A percentile compares a stretch with the other conserved stretches of the same genome.
Conservation (phyloP, 345 rosid genomes). For the rapeseed (Brassica napus) region Da-Ae NC_063439.1:28333001-28333500, state of each 20-base stretch:
- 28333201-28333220: neutral
- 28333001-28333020: neutral
- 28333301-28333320: neutral
- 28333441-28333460: neutral
- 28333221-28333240: neutral
- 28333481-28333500: slow-evolving; percentile 31
- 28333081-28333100: neutral
- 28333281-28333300: neutral
- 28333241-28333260: neutral
- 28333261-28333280: neutral
- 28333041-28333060: neutral
- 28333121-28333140: neutral
- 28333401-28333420: neutral
- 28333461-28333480: neutral
- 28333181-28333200: neutral
- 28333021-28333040: slow-evolving; percentile 10
- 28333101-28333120: slow-evolving; percentile 16
- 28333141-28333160: neutral
- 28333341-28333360: slow-evolving; percentile 1
- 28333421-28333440: slow-evolving; percentile 4
- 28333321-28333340: neutral
- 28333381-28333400: neutral
- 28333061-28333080: slow-evolving; percentile 5
- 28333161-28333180: neutral
- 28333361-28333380: neutral